Conservation (phyloP, 2,329 filamentous ascomycete species). For the Diplodia intermedia region DNA sequence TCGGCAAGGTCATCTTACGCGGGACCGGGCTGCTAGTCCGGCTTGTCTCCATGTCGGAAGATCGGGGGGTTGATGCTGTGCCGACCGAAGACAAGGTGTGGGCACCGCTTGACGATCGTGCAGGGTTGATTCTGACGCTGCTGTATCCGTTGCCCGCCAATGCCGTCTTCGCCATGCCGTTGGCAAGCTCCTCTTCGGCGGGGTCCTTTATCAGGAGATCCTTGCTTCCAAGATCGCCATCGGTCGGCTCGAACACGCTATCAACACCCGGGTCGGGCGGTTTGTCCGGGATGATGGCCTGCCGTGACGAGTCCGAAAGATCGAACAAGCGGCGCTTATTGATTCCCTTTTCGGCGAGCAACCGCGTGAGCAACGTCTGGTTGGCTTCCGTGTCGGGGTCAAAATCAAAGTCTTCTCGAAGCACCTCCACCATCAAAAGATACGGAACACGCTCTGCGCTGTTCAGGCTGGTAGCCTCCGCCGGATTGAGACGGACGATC, state of each 20-base stretch:
- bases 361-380: slow-evolving; percentile 66
- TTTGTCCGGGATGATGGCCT: slow-evolving; percentile 52
- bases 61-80: slow-evolving; percentile 70
- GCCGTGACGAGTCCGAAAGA: slow-evolving; percentile 67
- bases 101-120: slow-evolving; percentile 65
- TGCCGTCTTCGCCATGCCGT: slow-evolving; percentile 21
- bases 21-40: slow-evolving; percentile 71
- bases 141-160: slow-evolving; percentile 16
- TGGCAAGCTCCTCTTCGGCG: slow-evolving; percentile 51
- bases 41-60: slow-evolving; percentile 71
- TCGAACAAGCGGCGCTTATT: slow-evolving; percentile 60
- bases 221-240: slow-evolving; percentile 78
- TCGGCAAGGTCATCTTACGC: slow-evolving; percentile 66
- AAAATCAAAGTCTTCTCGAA: slow-evolving; percentile 83
- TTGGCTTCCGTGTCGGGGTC: slow-evolving; percentile 78
- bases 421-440: slow-evolving; percentile 81
- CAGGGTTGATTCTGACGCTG: slow-evolving; percentile 8
- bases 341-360: slow-evolving; percentile 70
- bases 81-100: slow-evolving; percentile 67
- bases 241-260: slow-evolving; percentile 83
- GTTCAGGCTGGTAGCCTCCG: slow-evolving; percentile 83
- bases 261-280: slow-evolving; percentile 60
- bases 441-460: slow-evolving; percentile 88
- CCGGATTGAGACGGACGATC: slow-evolving; percentile 82
- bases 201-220: slow-evolving; percentile 68